Conservation (phyloP, 1,139 yeast species). For the Saccharomyces pastorianus region DNA sequence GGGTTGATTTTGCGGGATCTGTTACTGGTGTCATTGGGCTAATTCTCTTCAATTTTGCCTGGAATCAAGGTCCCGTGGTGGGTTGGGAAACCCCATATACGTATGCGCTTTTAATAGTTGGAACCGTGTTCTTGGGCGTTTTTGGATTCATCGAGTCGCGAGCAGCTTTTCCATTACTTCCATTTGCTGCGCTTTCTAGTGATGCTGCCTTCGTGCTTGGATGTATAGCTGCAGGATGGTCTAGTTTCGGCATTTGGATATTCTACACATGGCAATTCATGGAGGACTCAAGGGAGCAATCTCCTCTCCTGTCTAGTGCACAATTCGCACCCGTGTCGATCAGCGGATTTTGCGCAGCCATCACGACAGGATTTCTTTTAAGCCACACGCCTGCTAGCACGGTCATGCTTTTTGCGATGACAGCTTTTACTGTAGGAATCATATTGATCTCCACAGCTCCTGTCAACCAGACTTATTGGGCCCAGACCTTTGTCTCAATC, state of each 20-base stretch:
- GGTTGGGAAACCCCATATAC: constrained; percentile 49
- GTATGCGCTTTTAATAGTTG: constrained; percentile 44
- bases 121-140: constrained; percentile 34
- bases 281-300: constrained; percentile 30
- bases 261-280: constrained; percentile 39
- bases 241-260: constrained; percentile 53
- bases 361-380: constrained; percentile 39
- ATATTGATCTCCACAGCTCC: constrained; percentile 41
- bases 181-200: constrained; percentile 36
- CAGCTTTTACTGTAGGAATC: constrained; percentile 37
- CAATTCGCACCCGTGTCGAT: constrained; percentile 34
- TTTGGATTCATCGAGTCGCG: constrained; percentile 36
- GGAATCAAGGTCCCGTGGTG: constrained; percentile 56
- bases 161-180: constrained; percentile 41
- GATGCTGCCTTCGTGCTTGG: constrained; percentile 40
- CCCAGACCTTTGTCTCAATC: constrained; percentile 42
- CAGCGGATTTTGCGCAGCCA: constrained; percentile 35
- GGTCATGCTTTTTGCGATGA: constrained; percentile 41
- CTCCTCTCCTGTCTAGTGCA: constrained; percentile 36
- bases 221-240: constrained; percentile 50
- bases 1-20: constrained; percentile 35
- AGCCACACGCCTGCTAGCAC: constrained; percentile 36
- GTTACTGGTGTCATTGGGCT: constrained; percentile 42
- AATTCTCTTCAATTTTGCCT: constrained; percentile 45
- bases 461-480: constrained; percentile 44